These are phyloP conservation scores for Fusarium sp. DNA, from an alignment of 2,329 filamentous ascomycete genomes.

Conservation along the genomic window DNA sequence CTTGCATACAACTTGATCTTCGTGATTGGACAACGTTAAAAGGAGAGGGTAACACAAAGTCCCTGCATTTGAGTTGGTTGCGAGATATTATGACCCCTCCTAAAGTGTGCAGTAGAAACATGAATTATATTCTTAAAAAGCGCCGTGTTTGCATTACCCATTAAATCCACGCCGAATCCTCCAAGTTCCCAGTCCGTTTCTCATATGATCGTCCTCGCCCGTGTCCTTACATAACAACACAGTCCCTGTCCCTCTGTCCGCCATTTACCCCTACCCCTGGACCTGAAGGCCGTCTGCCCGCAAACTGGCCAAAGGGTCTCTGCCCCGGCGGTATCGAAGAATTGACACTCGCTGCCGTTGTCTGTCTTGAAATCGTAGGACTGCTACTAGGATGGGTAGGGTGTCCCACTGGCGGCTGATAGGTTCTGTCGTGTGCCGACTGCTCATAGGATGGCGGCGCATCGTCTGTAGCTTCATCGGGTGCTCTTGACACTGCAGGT, in stretches of 20 bases:
- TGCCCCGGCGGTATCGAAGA: slow-evolving; percentile 27
- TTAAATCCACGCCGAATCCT: slow-evolving; percentile 1
- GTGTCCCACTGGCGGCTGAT: slow-evolving; percentile 63
- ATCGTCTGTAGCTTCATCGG: slow-evolving; percentile 59
- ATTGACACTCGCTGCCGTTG: slow-evolving; percentile 32
- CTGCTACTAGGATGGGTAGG: slow-evolving; percentile 60
- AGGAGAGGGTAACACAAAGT: background rate
- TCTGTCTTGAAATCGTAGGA: slow-evolving; percentile 36
- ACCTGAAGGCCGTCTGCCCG: slow-evolving; percentile 41
- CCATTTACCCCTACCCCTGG: slow-evolving; percentile 28
- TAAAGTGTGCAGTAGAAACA: background rate
- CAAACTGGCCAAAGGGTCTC: slow-evolving; percentile 32
- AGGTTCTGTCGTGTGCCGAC: slow-evolving; percentile 62
- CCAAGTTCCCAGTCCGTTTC: background rate
- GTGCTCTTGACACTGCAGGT: slow-evolving; percentile 51
- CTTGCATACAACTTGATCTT: background rate
- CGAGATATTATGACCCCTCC: background rate
- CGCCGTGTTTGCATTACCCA: slow-evolving; percentile 12
- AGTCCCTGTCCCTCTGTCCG: slow-evolving; percentile 33
- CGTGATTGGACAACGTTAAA: background rate
- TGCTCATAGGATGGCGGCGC: slow-evolving; percentile 70
- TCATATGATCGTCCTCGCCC: slow-evolving; percentile 1
- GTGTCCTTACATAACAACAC: slow-evolving; percentile 29
- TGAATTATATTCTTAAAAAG: slow-evolving; percentile 2
- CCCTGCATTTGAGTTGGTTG: background rate